Evolutionary conservation across 176 grass and related monocot genomes (phyloP).

Genomic region (Zea luxurians): DNA sequence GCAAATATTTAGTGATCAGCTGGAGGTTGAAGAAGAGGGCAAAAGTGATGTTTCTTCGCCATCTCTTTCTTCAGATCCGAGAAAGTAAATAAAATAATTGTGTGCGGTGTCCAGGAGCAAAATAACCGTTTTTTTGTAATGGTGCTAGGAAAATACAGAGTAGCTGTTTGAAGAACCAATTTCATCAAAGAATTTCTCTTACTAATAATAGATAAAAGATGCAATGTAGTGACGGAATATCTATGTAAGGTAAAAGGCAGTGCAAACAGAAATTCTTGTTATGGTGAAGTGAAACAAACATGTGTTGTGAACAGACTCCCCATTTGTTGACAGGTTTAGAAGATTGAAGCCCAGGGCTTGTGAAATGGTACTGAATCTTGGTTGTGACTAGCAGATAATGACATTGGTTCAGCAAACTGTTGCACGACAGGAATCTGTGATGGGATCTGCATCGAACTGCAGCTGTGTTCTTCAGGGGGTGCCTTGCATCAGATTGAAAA

Average conservation of each 20-base stretch:
- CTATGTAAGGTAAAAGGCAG: not conserved
- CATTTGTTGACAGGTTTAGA: slow-evolving; percentile 30
- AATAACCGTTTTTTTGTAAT: too few species aligned
- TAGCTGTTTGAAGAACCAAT: too few species aligned
- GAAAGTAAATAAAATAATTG: too few species aligned
- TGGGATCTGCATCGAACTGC: slow-evolving; percentile 1
- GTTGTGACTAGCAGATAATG: slow-evolving; percentile 30
- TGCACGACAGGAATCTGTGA: not conserved
- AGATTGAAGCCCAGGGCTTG: slow-evolving; percentile 23
- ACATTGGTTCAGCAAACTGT: not conserved
- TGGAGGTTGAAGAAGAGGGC: too few species aligned
- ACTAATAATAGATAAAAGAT: not conserved
- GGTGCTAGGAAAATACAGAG: too few species aligned
- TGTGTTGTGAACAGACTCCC: not conserved
- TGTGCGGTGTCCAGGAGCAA: too few species aligned
- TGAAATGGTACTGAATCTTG: slow-evolving; percentile 25
- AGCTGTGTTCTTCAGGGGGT: not conserved
- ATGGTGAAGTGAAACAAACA: not conserved
- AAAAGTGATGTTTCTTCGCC: too few species aligned
- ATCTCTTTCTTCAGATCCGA: too few species aligned
- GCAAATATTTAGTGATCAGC: too few species aligned
- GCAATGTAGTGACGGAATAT: slow-evolving; percentile 12
- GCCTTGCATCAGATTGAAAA: not conserved
- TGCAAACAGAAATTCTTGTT: not conserved
- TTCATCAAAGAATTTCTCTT: too few species aligned